Evolutionary conservation across 345 rosid genomes (phyloP).

Genomic region (Excoecaria cochinchinensis): DNA sequence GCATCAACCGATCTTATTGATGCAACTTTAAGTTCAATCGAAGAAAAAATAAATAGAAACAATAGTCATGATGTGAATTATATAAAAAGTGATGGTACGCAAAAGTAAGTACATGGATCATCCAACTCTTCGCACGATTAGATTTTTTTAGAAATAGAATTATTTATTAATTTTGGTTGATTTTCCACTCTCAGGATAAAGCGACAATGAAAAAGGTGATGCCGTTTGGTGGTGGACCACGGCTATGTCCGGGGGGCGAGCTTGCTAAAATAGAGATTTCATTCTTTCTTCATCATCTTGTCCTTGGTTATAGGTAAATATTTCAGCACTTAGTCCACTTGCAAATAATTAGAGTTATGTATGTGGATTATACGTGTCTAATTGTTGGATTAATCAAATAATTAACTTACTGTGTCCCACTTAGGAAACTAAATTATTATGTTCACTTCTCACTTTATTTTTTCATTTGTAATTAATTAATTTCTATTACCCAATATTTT

Average conservation of each 20-base stretch:
- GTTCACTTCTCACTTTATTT: neutral
- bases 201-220: constrained; percentile 53
- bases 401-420: constrained; percentile 22
- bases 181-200: constrained; percentile 39
- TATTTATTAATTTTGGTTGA: no score
- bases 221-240: constrained; percentile 85
- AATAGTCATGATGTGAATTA: no score
- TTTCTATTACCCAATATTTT: no score
- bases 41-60: no score
- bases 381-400: constrained; percentile 7
- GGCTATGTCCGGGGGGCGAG: constrained; percentile 84
- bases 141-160: no score
- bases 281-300: constrained; percentile 87
- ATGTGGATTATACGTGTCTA: neutral
- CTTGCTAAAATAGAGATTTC: constrained; percentile 70
- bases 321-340: neutral
- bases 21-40: no score
- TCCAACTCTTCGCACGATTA: no score
- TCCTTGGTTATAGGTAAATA: constrained; percentile 66
- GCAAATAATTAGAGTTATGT: no score
- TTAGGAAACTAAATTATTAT: constrained; percentile 31
- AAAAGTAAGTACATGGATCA: no score
- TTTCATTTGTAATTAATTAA: no score
- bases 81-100: no score
- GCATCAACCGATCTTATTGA: no score